Evolutionary conservation across 169 alveolate species (phyloP).

Genomic region (Plasmodium yoelii): DNA sequence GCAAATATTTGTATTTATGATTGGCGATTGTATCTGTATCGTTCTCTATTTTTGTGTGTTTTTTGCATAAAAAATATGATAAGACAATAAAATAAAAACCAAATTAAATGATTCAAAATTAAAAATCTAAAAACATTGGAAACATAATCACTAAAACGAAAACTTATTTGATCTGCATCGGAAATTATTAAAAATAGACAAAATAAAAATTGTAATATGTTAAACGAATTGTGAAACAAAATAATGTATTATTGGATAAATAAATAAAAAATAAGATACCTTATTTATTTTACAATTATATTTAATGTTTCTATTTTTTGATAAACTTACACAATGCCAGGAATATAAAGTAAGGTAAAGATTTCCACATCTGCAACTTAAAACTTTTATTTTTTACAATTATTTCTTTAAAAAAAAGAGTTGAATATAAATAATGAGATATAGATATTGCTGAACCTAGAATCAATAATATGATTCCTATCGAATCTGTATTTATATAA

Average conservation of each 20-base stretch:
- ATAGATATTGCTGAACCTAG: conserved; percentile 32
- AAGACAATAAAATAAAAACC: conserved; percentile 41
- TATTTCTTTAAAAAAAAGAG: conserved; percentile 34
- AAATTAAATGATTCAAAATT: conserved; percentile 30
- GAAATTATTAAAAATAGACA: conserved; percentile 9
- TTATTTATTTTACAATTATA: not conserved
- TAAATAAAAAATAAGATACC: not conserved
- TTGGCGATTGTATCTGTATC: too few species aligned
- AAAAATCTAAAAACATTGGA: conserved; percentile 53
- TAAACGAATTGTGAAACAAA: not conserved
- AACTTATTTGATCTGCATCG: conserved; percentile 35
- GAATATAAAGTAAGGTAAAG: conserved; percentile 40
- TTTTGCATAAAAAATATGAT: conserved; percentile 45
- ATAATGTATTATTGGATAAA: conserved; percentile 4
- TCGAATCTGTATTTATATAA: conserved; percentile 40
- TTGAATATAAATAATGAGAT: conserved; percentile 37
- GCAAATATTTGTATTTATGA: too few species aligned
- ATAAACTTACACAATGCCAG: conserved; percentile 19
- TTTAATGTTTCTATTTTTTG: not conserved
- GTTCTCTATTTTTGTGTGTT: not conserved
- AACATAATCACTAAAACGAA: conserved; percentile 21
- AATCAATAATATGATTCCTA: conserved; percentile 26
- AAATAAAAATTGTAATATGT: not conserved
- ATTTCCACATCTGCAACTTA: not conserved
- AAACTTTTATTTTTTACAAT: not conserved